phyloP scores from a whole-genome alignment of 1,139 yeast genomes.

The Wickerhamiella infanticola region DNA sequence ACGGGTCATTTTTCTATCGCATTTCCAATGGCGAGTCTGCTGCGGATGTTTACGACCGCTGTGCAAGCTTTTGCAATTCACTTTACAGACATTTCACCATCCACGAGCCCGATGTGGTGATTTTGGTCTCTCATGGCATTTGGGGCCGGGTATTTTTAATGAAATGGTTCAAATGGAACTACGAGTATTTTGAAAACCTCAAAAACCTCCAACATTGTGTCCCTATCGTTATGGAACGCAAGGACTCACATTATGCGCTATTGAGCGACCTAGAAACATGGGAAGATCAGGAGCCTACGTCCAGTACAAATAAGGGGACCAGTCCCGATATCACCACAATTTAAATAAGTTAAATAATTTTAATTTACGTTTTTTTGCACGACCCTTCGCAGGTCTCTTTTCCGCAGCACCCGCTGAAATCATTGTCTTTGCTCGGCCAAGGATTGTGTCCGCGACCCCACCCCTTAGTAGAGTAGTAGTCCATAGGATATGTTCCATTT shows the following conservation, averaged over 20 bases:
- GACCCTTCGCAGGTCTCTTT: conserved; percentile 35
- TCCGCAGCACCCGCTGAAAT: conserved; percentile 23
- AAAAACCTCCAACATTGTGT: conserved; percentile 76
- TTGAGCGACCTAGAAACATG: conserved; percentile 23
- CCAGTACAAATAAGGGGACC: background rate
- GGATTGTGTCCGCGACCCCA: conserved; percentile 83
- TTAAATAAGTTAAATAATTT: background rate
- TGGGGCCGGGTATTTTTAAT: conserved; percentile 85
- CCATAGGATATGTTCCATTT: conserved; percentile 72
- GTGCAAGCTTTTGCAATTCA: conserved; percentile 79
- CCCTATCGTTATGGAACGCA: conserved; percentile 58
- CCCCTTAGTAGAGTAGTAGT: conserved; percentile 78
- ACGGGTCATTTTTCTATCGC: conserved; percentile 83
- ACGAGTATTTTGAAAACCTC: conserved; percentile 71
- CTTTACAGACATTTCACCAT: conserved; percentile 62
- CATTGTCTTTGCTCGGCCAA: background rate
- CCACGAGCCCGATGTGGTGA: conserved; percentile 53
- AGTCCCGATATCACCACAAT: background rate
- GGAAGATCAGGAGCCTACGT: conserved; percentile 16
- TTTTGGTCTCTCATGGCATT: conserved; percentile 81
- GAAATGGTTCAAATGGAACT: conserved; percentile 88
- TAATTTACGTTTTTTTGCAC: background rate
- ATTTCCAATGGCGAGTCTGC: conserved; percentile 93
- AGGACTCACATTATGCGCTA: conserved; percentile 20
- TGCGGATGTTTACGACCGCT: conserved; percentile 84